Evolutionary conservation across 768 basidiomycete species (phyloP).

Genomic region (Fomitopsis pulvina): DNA sequence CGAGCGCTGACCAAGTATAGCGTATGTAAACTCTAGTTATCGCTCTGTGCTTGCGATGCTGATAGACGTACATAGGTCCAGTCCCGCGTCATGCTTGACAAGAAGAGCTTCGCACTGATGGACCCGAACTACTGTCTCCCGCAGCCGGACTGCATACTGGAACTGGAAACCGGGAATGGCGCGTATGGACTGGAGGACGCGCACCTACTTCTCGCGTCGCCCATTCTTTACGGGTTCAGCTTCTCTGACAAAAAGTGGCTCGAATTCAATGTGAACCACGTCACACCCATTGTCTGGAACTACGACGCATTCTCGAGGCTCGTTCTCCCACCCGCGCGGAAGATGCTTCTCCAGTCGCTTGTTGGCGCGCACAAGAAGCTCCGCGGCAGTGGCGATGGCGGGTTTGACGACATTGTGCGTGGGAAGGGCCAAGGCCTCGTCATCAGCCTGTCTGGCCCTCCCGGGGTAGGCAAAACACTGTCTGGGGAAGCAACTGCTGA

Average conservation of each 20-base stretch:
- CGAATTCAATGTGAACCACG: conserved; percentile 51
- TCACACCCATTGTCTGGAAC: conserved; percentile 37
- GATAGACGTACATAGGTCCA: conserved; percentile 31
- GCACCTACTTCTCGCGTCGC: not conserved
- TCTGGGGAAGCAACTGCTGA: conserved; percentile 21
- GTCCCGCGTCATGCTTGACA: conserved; percentile 56
- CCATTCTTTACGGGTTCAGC: not conserved
- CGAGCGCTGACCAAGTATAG: conserved; percentile 38
- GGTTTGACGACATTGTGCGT: conserved; percentile 26
- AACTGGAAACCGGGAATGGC: not conserved
- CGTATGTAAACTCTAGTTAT: conserved; percentile 22
- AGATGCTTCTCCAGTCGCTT: conserved; percentile 21
- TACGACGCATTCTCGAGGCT: conserved; percentile 24
- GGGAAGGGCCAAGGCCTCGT: conserved; percentile 25
- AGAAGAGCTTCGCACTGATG: conserved; percentile 21
- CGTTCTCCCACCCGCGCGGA: conserved; percentile 21
- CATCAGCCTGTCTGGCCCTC: conserved; percentile 13
- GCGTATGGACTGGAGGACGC: conserved; percentile 38
- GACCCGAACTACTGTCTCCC: conserved; percentile 21
- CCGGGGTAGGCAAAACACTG: conserved; percentile 20
- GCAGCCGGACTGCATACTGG: conserved; percentile 16
- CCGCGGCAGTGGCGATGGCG: conserved; percentile 5
- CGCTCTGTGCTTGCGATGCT: not conserved
- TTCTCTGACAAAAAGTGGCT: conserved; percentile 55
- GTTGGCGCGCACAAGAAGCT: conserved; percentile 22